These are phyloP conservation scores for Chenopodium quinoa DNA, from an alignment of 148 eudicot species.

Conservation along the genomic window DNA sequence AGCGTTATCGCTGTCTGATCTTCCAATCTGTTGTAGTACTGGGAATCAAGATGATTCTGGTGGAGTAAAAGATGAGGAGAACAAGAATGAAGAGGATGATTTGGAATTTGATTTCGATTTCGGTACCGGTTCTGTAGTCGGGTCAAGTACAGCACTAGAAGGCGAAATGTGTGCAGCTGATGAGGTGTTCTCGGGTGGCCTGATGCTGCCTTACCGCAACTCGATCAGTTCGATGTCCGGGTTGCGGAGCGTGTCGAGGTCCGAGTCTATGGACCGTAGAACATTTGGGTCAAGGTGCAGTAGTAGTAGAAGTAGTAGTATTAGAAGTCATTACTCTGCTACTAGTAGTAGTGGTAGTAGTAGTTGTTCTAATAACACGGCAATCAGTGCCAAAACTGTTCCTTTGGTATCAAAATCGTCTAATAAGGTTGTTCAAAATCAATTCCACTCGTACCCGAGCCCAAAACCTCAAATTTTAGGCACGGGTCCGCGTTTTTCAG, in stretches of 20 bases:
- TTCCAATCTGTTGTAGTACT: constrained; percentile 39
- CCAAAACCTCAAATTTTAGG: constrained; percentile 59
- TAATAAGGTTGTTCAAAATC: constrained; percentile 33
- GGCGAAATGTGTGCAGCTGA: constrained; percentile 81
- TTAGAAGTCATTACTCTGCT: constrained; percentile 35
- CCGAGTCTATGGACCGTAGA: constrained; percentile 56
- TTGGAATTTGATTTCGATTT: constrained; percentile 58
- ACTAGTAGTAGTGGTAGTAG: constrained; percentile 41
- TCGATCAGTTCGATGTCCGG: constrained; percentile 59
- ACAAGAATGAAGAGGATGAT: neutral
- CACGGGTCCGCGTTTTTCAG: constrained; percentile 26
- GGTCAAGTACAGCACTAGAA: constrained; percentile 28
- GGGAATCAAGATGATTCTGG: neutral
- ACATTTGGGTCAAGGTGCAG: constrained; percentile 28
- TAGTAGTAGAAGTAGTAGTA: constrained; percentile 65
- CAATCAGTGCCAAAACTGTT: neutral
- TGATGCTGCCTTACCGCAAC: constrained; percentile 69
- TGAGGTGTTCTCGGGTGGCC: constrained; percentile 75
- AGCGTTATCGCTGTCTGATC: constrained; percentile 65
- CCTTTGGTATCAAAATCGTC: constrained; percentile 19
- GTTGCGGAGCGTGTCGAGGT: constrained; percentile 36
- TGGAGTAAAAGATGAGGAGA: constrained; percentile 19
- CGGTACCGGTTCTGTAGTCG: constrained; percentile 43
- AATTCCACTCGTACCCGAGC: constrained; percentile 78
- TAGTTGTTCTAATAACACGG: constrained; percentile 24